Percentiles rank a stretch among this genome's conserved stretches.
Conservation (phyloP, 2,329 filamentous ascomycete species). For the Apiospora saccharicola region DNA sequence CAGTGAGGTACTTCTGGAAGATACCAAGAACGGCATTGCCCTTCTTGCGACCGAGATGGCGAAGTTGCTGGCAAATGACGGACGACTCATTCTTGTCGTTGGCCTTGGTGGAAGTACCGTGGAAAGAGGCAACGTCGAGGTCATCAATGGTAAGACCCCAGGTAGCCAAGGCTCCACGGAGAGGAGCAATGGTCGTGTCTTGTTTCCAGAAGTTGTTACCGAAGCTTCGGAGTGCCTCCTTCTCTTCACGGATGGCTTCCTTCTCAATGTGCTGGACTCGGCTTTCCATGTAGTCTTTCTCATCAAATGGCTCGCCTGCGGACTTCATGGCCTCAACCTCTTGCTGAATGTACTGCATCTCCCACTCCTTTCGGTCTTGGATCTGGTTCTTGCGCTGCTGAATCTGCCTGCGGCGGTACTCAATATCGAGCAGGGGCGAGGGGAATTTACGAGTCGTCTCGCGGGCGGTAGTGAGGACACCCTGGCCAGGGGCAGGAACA, state of each 20-base stretch:
- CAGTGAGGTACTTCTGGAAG: slow-evolving; percentile 99
- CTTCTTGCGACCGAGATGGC: slow-evolving; percentile 93
- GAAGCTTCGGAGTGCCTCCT: slow-evolving; percentile 88
- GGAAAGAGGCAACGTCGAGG: slow-evolving; percentile 94
- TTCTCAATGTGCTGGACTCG: slow-evolving; percentile 86
- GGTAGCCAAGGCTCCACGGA: slow-evolving; percentile 93
- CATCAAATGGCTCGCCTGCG: slow-evolving; percentile 77
- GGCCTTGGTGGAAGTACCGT: slow-evolving; percentile 96
- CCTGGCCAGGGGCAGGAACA: slow-evolving; percentile 93
- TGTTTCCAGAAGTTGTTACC: slow-evolving; percentile 99
- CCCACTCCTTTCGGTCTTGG: slow-evolving; percentile 94
- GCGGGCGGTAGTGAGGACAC: slow-evolving; percentile 93
- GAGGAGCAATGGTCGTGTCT: slow-evolving; percentile 89
- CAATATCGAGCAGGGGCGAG: slow-evolving; percentile 94
- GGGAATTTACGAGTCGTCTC: slow-evolving; percentile 92
- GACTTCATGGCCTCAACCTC: slow-evolving; percentile 92
- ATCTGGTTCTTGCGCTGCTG: slow-evolving; percentile 94
- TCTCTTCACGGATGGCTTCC: slow-evolving; percentile 89
- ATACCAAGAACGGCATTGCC: slow-evolving; percentile 95
- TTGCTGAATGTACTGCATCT: slow-evolving; percentile 90
- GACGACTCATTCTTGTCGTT: slow-evolving; percentile 99
- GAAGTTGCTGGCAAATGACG: slow-evolving; percentile 94
- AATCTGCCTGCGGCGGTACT: slow-evolving; percentile 94
- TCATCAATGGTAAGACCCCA: slow-evolving; percentile 99
- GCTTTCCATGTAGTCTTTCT: slow-evolving; percentile 85